phyloP scores from a whole-genome alignment of 1,284 basidiomycete species.

The Erythrobasidium hasegawianum region DNA sequence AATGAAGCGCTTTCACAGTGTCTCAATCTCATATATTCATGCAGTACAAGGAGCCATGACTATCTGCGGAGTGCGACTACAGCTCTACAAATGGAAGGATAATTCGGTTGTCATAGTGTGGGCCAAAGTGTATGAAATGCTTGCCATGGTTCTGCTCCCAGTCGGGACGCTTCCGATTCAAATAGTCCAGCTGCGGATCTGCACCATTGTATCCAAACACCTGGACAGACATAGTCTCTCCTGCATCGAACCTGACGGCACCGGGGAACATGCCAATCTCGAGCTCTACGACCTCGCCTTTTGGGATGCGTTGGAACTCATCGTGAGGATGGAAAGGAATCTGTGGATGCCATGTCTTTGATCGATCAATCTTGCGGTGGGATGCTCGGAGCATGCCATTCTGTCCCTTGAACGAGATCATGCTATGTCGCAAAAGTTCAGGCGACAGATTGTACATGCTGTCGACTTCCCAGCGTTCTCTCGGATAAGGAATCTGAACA shows the following conservation, averaged over 20 bases:
- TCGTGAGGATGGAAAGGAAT: conserved; percentile 34
- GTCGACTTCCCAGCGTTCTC: neutral
- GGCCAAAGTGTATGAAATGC: conserved; percentile 6
- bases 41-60: too few species aligned
- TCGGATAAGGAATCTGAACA: conserved; percentile 28
- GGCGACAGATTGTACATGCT: neutral
- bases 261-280: conserved; percentile 45
- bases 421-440: conserved; percentile 31
- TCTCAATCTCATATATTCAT: too few species aligned
- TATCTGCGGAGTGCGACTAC: too few species aligned
- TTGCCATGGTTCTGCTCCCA: neutral
- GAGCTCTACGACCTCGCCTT: conserved; percentile 41
- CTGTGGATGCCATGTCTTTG: conserved; percentile 36
- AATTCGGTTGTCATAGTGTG: neutral
- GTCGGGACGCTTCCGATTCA: neutral
- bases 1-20: too few species aligned
- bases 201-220: conserved; percentile 38
- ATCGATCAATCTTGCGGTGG: conserved; percentile 37
- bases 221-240: conserved; percentile 41
- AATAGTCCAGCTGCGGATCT: conserved; percentile 32
- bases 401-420: neutral
- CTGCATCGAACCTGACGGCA: conserved; percentile 42
- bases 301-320: conserved; percentile 26
- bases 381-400: conserved; percentile 44
- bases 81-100: too few species aligned